A percentile compares a stretch with the other conserved stretches of the same genome.
phyloP scores from a whole-genome alignment of 2,329 filamentous ascomycete genomes.

The Scedosporium dehoogii region DNA sequence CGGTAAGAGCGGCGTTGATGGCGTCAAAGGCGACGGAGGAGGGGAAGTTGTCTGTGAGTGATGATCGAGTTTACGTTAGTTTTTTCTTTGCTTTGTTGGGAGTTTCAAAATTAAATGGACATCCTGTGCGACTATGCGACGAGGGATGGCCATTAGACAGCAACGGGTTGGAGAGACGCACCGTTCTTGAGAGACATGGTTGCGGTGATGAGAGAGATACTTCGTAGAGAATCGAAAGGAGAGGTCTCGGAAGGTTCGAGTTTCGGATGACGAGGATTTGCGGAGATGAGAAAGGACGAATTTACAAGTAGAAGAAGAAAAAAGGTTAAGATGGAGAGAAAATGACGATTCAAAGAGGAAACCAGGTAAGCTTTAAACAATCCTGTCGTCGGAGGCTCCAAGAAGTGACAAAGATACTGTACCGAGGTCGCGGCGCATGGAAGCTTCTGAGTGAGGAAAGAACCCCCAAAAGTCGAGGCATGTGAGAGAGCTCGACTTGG shows the following conservation, averaged over 20 bases:
- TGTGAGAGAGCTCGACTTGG: background rate
- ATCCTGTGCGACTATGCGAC: too few species aligned
- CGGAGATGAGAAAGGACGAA: background rate
- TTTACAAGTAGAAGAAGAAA: background rate
- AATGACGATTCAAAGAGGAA: background rate
- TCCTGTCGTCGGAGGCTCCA: background rate
- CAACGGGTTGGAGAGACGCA: background rate
- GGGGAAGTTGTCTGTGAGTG: slow-evolving; percentile 63
- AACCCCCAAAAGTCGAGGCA: background rate
- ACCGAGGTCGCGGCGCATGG: background rate
- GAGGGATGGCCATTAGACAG: background rate
- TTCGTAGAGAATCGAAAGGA: background rate
- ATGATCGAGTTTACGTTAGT: background rate
- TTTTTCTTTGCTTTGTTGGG: background rate
- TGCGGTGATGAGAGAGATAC: background rate
- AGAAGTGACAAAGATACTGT: background rate
- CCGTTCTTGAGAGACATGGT: slow-evolving; percentile 6
- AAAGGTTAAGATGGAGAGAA: background rate
- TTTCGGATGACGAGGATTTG: background rate
- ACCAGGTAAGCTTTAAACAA: background rate
- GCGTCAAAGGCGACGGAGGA: slow-evolving; percentile 84
- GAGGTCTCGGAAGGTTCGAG: background rate
- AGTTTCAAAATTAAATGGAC: background rate
- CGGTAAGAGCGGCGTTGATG: slow-evolving; percentile 63
- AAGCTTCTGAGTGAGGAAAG: background rate